phyloP scores from a whole-genome alignment of 495 filamentous ascomycete genomes.

The Lasiosphaeriaceae sp. region DNA sequence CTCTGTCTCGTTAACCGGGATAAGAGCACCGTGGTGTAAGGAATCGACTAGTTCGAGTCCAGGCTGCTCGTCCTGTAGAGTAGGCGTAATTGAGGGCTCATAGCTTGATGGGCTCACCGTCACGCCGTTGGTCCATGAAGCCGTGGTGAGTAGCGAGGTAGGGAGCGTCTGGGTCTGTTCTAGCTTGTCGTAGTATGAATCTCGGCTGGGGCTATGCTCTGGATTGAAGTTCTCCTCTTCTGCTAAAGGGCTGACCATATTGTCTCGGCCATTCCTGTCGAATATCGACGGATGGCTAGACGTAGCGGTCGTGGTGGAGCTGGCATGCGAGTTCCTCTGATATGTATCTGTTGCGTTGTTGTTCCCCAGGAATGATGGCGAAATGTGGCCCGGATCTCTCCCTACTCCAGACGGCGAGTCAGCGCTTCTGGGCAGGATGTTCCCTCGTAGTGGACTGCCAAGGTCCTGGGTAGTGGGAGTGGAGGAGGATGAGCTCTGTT shows the following conservation, averaged over 20 bases:
- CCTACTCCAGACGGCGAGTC: neutral
- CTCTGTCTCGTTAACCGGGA: constrained; percentile 8
- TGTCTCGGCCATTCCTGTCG: neutral
- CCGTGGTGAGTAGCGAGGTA: neutral
- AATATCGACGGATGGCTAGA: neutral
- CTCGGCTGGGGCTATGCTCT: constrained; percentile 4
- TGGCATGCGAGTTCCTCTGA: neutral
- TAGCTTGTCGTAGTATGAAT: constrained; percentile 3
- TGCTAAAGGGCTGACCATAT: constrained; percentile 3
- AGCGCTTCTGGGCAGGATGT: neutral
- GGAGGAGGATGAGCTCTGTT: neutral
- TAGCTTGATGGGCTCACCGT: neutral
- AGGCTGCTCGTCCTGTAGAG: neutral
- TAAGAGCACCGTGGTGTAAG: no score
- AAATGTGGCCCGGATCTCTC: neutral
- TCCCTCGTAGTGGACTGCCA: neutral
- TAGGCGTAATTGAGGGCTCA: neutral
- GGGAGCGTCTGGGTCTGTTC: constrained; percentile 3
- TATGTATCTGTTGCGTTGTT: no score
- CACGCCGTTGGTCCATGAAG: neutral
- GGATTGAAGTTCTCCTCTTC: neutral
- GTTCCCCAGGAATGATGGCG: no score
- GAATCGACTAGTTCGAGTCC: neutral
- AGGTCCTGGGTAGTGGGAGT: neutral
- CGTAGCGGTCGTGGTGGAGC: neutral